Percentiles rank a stretch among this genome's conserved stretches.
phyloP scores from a whole-genome alignment of 768 basidiomycete species.

The Boletus pseudo-olivaceus region DNA sequence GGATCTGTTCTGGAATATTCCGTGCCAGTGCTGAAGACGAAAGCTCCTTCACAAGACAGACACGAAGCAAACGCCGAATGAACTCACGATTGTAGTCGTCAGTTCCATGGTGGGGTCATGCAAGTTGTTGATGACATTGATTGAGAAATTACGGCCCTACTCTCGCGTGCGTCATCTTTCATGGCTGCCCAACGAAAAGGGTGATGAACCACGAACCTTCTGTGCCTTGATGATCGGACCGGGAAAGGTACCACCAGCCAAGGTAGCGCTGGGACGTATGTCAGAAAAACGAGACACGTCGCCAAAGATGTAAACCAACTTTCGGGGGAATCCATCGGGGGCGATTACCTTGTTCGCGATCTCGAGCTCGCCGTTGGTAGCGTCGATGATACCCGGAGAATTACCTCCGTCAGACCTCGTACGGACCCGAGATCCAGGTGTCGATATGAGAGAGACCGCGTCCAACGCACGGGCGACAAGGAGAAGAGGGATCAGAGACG shows the following conservation, averaged over 20 bases:
- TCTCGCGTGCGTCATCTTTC: slow-evolving; percentile 7
- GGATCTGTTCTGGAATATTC: slow-evolving; percentile 30
- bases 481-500: slow-evolving; percentile 13
- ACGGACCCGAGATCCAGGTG: slow-evolving; percentile 1
- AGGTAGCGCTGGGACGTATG: slow-evolving; percentile 31
- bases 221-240: slow-evolving; percentile 45
- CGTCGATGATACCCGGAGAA: slow-evolving; percentile 19
- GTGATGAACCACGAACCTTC: slow-evolving; percentile 30
- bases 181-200: background rate
- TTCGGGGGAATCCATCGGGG: slow-evolving; percentile 47
- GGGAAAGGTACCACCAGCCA: slow-evolving; percentile 47
- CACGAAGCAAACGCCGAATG: background rate
- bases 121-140: slow-evolving; percentile 37
- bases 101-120: slow-evolving; percentile 32
- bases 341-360: slow-evolving; percentile 42
- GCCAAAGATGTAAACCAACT: slow-evolving; percentile 25
- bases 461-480: slow-evolving; percentile 7
- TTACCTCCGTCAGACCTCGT: background rate
- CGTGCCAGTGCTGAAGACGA: slow-evolving; percentile 34
- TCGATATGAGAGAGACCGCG: slow-evolving; percentile 18
- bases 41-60: background rate
- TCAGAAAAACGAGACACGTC: background rate
- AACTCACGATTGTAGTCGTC: slow-evolving; percentile 35
- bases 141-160: slow-evolving; percentile 32
- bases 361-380: slow-evolving; percentile 30